Evolutionary conservation across 1,139 yeast genomes (phyloP).

Genomic region (Meyerozyma carpophila): DNA sequence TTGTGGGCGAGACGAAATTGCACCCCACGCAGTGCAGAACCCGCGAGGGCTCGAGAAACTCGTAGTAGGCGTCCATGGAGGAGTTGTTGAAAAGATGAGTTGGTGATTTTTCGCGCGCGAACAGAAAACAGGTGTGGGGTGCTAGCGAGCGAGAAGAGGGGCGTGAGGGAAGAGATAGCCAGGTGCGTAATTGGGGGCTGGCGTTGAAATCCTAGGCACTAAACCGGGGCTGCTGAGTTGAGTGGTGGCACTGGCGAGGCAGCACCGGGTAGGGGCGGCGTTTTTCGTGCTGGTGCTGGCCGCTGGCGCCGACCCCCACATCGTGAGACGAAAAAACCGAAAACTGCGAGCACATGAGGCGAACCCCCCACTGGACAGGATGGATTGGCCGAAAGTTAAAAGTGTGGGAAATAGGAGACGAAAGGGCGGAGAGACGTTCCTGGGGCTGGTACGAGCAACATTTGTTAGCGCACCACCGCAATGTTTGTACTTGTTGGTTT

Average conservation of each 20-base stretch:
- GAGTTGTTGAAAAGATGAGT: not conserved
- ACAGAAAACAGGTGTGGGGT: not conserved
- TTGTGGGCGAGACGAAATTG: slow-evolving; percentile 48
- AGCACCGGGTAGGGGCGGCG: not conserved
- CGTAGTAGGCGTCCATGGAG: slow-evolving; percentile 77
- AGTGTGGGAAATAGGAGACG: not conserved
- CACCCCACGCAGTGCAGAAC: slow-evolving; percentile 62
- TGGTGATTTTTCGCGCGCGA: not conserved
- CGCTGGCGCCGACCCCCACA: not conserved
- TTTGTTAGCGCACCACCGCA: not conserved
- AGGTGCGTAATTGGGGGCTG: not conserved
- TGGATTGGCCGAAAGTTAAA: not conserved
- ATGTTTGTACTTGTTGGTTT: too few species aligned
- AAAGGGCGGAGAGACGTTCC: not conserved
- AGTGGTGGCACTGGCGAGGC: not conserved
- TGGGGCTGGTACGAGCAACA: not conserved
- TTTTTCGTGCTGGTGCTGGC: not conserved
- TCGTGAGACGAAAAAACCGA: not conserved
- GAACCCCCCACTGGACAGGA: not conserved
- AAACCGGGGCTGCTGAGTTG: not conserved
- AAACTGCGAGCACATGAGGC: not conserved
- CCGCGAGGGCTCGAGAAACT: slow-evolving; percentile 73
- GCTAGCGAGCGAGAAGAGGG: not conserved
- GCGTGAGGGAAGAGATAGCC: not conserved
- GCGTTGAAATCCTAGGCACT: not conserved